Evolutionary conservation across 2,329 filamentous ascomycete genomes (phyloP).

Genomic region (Fonsecaea erecta): DNA sequence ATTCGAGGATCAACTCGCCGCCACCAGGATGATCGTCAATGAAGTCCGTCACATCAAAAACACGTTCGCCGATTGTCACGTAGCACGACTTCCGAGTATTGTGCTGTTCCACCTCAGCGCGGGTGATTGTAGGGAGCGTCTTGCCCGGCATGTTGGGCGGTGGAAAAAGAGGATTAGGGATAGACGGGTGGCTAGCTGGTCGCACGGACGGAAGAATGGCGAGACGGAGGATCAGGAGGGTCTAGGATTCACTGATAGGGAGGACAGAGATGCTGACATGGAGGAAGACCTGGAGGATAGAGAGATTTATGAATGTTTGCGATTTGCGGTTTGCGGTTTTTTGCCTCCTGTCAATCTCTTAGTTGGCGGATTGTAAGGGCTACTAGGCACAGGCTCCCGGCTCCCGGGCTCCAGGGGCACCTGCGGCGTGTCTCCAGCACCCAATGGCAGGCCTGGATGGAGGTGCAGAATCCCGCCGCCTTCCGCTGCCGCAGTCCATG

Average conservation of each 20-base stretch:
- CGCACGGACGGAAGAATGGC: background rate
- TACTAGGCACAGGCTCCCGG: too few species aligned
- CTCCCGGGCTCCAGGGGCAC: too few species aligned
- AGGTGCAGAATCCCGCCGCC: constrained; percentile 12
- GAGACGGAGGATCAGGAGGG: background rate
- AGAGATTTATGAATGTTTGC: background rate
- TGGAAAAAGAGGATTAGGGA: background rate
- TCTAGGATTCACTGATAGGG: background rate
- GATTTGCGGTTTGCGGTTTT: background rate
- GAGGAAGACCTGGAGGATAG: background rate
- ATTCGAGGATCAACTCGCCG: constrained; percentile 83
- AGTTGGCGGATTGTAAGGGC: background rate
- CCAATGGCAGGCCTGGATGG: constrained; percentile 7
- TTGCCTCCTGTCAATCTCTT: constrained; percentile 16
- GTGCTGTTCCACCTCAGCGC: constrained; percentile 79
- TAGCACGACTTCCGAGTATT: constrained; percentile 84
- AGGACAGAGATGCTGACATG: constrained; percentile 11
- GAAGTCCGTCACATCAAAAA: constrained; percentile 95
- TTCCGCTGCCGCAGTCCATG: constrained; percentile 12
- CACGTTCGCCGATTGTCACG: constrained; percentile 85
- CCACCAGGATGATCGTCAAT: constrained; percentile 89
- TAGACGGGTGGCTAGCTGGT: background rate
- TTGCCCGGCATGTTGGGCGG: constrained; percentile 61
- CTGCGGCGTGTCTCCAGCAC: constrained; percentile 13
- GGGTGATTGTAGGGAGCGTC: constrained; percentile 81